Percentiles rank a stretch among this genome's conserved stretches.
Evolutionary conservation across 768 basidiomycete species (phyloP).

Genomic region (Lactarius hengduanensis): DNA sequence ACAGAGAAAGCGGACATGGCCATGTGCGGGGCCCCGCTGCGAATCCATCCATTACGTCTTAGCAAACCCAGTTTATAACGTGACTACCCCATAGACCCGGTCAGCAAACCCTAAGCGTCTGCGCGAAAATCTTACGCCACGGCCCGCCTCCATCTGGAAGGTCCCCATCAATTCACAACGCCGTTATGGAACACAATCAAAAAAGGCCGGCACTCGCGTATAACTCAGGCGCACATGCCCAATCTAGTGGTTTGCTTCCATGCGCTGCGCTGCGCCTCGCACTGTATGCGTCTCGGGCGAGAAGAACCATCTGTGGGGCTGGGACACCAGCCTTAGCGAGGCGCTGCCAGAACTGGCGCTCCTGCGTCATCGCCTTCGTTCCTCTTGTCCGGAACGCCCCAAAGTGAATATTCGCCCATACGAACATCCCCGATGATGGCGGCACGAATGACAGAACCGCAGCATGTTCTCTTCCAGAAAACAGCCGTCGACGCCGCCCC

Average conservation of each 20-base stretch:
- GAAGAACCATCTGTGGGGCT: constrained; percentile 60
- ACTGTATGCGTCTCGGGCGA: constrained; percentile 34
- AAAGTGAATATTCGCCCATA: constrained; percentile 55
- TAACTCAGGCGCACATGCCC: constrained; percentile 61
- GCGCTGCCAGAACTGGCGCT: constrained; percentile 58
- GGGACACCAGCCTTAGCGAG: constrained; percentile 63
- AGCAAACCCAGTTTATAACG: neutral
- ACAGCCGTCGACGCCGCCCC: constrained; percentile 2
- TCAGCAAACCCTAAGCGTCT: constrained; percentile 10
- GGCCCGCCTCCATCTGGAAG: constrained; percentile 28
- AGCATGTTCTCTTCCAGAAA: constrained; percentile 44
- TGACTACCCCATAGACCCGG: neutral
- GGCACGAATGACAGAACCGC: constrained; percentile 65
- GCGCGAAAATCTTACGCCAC: constrained; percentile 22
- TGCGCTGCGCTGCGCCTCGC: constrained; percentile 26
- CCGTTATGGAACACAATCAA: neutral
- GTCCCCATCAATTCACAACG: neutral
- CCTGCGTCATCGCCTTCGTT: constrained; percentile 37
- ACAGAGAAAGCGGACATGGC: neutral
- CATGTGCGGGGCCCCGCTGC: neutral
- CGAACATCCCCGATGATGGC: constrained; percentile 79
- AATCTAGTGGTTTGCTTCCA: constrained; percentile 25
- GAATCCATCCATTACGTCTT: neutral
- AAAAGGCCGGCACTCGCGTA: constrained; percentile 38
- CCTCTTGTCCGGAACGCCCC: constrained; percentile 31